phyloP scores from a whole-genome alignment of 2,329 filamentous ascomycete genomes.

The Ascochyta clinopodiicola region DNA sequence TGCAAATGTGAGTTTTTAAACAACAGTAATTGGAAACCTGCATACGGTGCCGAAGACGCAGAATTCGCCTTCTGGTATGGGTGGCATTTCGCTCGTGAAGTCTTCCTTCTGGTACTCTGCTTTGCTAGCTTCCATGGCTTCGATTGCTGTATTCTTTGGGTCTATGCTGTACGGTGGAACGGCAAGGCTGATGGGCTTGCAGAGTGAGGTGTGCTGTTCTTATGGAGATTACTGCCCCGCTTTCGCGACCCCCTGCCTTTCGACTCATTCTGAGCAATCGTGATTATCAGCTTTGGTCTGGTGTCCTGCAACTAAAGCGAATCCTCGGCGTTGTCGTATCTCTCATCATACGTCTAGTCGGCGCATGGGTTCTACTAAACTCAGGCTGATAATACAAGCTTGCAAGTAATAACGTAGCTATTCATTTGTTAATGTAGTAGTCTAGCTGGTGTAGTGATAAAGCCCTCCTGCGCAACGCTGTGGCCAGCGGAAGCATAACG shows the following conservation, averaged over 20 bases:
- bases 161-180: not conserved
- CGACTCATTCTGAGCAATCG: slow-evolving; percentile 8
- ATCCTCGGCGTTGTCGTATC: too few species aligned
- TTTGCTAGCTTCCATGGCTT: slow-evolving; percentile 6
- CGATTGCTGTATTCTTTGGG: not conserved
- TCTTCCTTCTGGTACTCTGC: slow-evolving; percentile 10
- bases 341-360: too few species aligned
- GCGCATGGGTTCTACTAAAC: too few species aligned
- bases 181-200: not conserved
- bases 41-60: slow-evolving; percentile 16
- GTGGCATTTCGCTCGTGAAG: not conserved
- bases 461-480: not conserved
- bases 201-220: not conserved
- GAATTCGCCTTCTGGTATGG: slow-evolving; percentile 13
- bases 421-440: not conserved
- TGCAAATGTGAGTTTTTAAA: not conserved
- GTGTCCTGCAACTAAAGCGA: not conserved
- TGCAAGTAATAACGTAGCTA: too few species aligned
- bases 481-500: not conserved
- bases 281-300: not conserved
- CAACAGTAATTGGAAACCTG: too few species aligned
- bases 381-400: too few species aligned
- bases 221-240: slow-evolving; percentile 5
- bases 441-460: not conserved
- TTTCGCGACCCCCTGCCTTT: not conserved